phyloP scores from a whole-genome alignment of 306 rosid genomes.

The Prunus kanzakura region DNA sequence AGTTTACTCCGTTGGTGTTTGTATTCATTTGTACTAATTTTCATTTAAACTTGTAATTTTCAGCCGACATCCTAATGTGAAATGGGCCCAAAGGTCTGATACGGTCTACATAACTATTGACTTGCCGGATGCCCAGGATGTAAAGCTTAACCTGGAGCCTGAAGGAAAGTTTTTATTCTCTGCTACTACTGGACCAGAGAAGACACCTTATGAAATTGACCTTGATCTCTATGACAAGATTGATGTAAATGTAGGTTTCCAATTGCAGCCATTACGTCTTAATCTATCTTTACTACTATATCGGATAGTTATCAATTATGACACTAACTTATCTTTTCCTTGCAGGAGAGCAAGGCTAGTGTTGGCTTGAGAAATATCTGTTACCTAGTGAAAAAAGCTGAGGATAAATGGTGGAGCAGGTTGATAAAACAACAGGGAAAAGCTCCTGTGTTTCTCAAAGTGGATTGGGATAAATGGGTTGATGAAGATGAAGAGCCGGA shows the following conservation, averaged over 20 bases:
- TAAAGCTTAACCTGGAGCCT: conserved; percentile 62
- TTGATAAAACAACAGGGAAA: conserved; percentile 60
- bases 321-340: not conserved
- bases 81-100: conserved; percentile 76
- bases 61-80: conserved; percentile 73
- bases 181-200: conserved; percentile 48
- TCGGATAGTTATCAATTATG: not conserved
- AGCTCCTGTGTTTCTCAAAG: conserved; percentile 58
- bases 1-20: not conserved
- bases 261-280: not conserved
- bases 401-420: conserved; percentile 66
- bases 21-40: not conserved
- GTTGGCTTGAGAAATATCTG: conserved; percentile 52
- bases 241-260: conserved; percentile 42
- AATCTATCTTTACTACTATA: not conserved
- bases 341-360: conserved; percentile 60
- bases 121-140: conserved; percentile 65
- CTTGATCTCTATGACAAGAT: conserved; percentile 55
- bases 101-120: conserved; percentile 53
- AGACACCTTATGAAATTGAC: conserved; percentile 56
- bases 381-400: conserved; percentile 53
- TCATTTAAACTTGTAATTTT: not conserved
- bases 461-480: conserved; percentile 84
- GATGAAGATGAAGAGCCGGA: conserved; percentile 76
- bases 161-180: conserved; percentile 69